These are phyloP conservation scores for Musa beccarii DNA, from an alignment of 176 grass and related monocot genomes.

Conservation along the genomic window DNA sequence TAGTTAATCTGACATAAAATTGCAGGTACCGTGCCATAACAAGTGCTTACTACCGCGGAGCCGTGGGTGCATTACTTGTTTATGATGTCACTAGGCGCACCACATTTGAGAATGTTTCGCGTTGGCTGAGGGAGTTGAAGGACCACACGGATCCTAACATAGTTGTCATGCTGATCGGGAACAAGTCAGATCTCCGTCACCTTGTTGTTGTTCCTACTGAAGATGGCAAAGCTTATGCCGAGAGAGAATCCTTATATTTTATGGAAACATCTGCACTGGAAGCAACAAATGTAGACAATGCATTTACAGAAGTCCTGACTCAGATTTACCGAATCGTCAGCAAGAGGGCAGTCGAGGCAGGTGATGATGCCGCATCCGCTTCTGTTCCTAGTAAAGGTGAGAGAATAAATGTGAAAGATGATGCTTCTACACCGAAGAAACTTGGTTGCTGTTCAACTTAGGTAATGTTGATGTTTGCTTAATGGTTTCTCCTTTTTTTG, in stretches of 20 bases:
- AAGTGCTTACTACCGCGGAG: slow-evolving; percentile 84
- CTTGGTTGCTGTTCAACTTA: slow-evolving; percentile 70
- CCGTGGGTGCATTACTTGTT: slow-evolving; percentile 69
- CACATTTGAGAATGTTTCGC: slow-evolving; percentile 75
- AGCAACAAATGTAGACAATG: slow-evolving; percentile 75
- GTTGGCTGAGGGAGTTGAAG: slow-evolving; percentile 73
- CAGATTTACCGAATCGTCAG: slow-evolving; percentile 82
- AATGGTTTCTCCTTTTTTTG: background rate
- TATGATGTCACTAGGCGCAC: slow-evolving; percentile 76
- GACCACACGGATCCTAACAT: slow-evolving; percentile 90
- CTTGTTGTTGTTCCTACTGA: slow-evolving; percentile 64
- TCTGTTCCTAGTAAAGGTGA: slow-evolving; percentile 56
- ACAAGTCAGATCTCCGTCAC: slow-evolving; percentile 85
- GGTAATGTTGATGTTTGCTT: background rate
- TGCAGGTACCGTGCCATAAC: slow-evolving; percentile 85
- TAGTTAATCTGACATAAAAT: background rate
- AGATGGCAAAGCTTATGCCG: slow-evolving; percentile 59
- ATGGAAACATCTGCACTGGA: slow-evolving; percentile 89
- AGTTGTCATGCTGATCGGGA: slow-evolving; percentile 84
- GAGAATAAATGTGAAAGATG: slow-evolving; percentile 81
- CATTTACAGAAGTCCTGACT: slow-evolving; percentile 66
- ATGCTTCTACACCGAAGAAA: slow-evolving; percentile 62
- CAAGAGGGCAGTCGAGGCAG: slow-evolving; percentile 54
- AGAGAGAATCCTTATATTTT: slow-evolving; percentile 77
- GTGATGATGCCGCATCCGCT: slow-evolving; percentile 45